phyloP scores from a whole-genome alignment of 495 filamentous ascomycete species.

The Lichenothelia convexa region DNA sequence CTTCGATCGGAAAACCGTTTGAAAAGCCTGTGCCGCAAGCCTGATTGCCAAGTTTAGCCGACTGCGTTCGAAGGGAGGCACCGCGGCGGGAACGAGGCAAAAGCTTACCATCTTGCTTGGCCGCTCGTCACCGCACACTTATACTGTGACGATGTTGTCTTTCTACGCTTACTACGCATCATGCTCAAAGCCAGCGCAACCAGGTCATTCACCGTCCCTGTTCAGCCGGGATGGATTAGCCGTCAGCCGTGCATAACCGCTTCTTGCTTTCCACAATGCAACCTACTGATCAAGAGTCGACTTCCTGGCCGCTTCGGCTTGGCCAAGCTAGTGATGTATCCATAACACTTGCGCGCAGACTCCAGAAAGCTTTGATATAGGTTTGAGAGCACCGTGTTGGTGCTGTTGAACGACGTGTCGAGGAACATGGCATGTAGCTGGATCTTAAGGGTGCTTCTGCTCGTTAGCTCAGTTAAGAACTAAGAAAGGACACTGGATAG shows the following conservation, averaged over 20 bases:
- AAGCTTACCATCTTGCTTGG: slow-evolving; percentile 50
- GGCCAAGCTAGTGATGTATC: slow-evolving; percentile 48
- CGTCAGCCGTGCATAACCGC: no score
- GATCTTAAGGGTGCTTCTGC: slow-evolving; percentile 51
- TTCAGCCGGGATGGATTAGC: slow-evolving; percentile 3
- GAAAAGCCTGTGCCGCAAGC: slow-evolving; percentile 20
- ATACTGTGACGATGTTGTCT: slow-evolving; percentile 29
- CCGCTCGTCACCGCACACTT: slow-evolving; percentile 38
- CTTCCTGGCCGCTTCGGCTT: slow-evolving; percentile 32
- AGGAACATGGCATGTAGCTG: slow-evolving; percentile 81
- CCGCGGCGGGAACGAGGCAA: not conserved
- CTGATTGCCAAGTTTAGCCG: slow-evolving; percentile 5
- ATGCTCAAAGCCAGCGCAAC: slow-evolving; percentile 44
- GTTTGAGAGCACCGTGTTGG: slow-evolving; percentile 47
- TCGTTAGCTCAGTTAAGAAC: slow-evolving; percentile 6
- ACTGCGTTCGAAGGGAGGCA: not conserved
- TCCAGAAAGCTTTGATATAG: slow-evolving; percentile 57
- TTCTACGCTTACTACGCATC: slow-evolving; percentile 38
- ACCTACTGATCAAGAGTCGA: slow-evolving; percentile 42
- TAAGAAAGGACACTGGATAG: slow-evolving; percentile 11
- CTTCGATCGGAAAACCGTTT: slow-evolving; percentile 15
- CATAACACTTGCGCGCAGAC: slow-evolving; percentile 67
- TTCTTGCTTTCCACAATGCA: no score
- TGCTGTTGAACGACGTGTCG: slow-evolving; percentile 62
- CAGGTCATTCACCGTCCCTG: slow-evolving; percentile 47